Evolutionary conservation across 1,139 yeast genomes (phyloP).

Genomic region (Saccharomyces hybrid): DNA sequence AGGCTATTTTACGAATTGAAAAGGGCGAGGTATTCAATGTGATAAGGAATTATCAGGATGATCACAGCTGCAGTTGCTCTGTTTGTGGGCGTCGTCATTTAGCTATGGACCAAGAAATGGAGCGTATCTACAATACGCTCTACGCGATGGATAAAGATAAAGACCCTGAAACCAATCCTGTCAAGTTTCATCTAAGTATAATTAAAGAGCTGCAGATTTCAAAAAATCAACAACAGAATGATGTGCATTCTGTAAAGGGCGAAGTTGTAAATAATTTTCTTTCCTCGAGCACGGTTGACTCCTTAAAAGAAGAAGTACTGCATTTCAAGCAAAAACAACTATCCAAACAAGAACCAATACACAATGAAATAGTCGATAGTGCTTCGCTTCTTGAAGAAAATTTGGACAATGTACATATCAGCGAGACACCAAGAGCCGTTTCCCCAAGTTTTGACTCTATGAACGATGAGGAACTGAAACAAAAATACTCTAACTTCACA

Average conservation of each 20-base stretch:
- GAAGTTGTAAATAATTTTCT: conserved; percentile 22
- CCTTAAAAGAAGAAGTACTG: conserved; percentile 28
- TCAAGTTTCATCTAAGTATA: conserved; percentile 30
- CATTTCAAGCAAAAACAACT: conserved; percentile 24
- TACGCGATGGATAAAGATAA: conserved; percentile 28
- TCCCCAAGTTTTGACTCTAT: conserved; percentile 1
- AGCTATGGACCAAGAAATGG: conserved; percentile 73
- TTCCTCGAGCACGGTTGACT: conserved; percentile 22
- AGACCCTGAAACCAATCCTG: conserved; percentile 29
- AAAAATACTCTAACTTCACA: conserved; percentile 25
- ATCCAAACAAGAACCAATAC: conserved; percentile 18
- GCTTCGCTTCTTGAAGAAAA: background rate
- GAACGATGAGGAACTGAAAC: conserved; percentile 16
- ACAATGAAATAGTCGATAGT: conserved; percentile 1
- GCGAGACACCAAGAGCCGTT: background rate
- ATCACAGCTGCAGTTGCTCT: conserved; percentile 57
- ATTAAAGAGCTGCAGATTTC: conserved; percentile 30
- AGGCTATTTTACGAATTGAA: conserved; percentile 57
- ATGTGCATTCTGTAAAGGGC: conserved; percentile 1
- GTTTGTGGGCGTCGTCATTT: conserved; percentile 72
- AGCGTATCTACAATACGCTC: conserved; percentile 55
- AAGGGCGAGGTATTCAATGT: conserved; percentile 61
- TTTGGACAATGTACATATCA: conserved; percentile 1
- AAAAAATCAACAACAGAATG: conserved; percentile 12
- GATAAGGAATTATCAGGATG: conserved; percentile 50